Percentiles rank a stretch among this genome's conserved stretches.
These are phyloP conservation scores for Tetraselmis chui DNA, from an alignment of 139 green algal species.

Conservation along the genomic window DNA sequence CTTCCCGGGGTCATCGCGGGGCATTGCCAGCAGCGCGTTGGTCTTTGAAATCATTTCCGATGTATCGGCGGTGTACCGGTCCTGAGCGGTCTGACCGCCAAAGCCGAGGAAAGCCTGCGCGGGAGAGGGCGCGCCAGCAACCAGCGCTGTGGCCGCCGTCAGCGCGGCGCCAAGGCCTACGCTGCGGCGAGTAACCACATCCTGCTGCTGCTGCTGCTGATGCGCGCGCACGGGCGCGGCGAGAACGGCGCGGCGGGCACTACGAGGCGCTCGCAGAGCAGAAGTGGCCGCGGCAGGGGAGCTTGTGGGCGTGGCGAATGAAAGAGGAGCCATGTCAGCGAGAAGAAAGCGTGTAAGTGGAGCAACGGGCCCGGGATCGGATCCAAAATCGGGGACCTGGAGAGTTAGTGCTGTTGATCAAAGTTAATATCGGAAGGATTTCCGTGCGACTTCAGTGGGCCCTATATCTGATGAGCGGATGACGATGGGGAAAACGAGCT, in stretches of 20 bases:
- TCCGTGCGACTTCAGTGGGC: too few relatives aligned
- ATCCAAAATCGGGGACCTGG: too few relatives aligned
- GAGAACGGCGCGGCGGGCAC: too few relatives aligned
- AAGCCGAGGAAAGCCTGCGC: background rate
- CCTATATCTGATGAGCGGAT: too few relatives aligned
- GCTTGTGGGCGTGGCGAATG: background rate
- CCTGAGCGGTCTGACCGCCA: background rate
- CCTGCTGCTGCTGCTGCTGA: background rate
- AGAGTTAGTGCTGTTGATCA: too few relatives aligned
- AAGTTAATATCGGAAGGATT: too few relatives aligned
- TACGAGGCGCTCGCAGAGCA: background rate
- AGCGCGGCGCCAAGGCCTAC: background rate
- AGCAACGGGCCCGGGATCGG: too few relatives aligned
- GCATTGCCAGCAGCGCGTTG: constrained; percentile 42
- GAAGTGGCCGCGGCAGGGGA: background rate
- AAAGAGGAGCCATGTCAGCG: background rate
- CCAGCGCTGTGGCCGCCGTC: background rate
- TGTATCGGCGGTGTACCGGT: background rate
- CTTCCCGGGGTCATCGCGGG: constrained; percentile 45
- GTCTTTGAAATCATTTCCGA: constrained; percentile 49
- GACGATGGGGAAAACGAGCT: too few relatives aligned
- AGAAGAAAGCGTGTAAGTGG: too few relatives aligned
- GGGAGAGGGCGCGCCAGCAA: too few relatives aligned
- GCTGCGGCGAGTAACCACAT: background rate
- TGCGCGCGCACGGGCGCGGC: background rate